A percentile compares a stretch with the other conserved stretches of the same genome.
phyloP scores from a whole-genome alignment of 208 protist genomes.

The Hexamita inflata region DNA sequence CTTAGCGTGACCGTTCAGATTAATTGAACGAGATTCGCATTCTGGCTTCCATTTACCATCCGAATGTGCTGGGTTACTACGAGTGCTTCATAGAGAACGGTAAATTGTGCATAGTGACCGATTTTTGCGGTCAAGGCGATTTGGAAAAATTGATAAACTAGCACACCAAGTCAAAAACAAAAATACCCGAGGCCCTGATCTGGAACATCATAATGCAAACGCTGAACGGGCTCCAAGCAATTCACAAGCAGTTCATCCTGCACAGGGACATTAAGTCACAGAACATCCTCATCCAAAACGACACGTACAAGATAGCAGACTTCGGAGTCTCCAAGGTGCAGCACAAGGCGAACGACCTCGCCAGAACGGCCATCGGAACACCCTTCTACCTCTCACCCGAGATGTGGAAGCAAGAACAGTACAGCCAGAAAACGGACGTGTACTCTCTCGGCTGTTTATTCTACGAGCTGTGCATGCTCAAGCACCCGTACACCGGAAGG shows the following conservation, averaged over 20 bases:
- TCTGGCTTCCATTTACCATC: conserved; percentile 48
- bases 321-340: conserved; percentile 52
- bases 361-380: conserved; percentile 50
- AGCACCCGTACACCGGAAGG: conserved; percentile 39
- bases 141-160: conserved; percentile 31
- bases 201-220: conserved; percentile 50
- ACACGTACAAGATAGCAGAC: conserved; percentile 48
- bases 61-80: conserved; percentile 48
- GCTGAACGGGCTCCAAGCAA: conserved; percentile 11
- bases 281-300: conserved; percentile 46
- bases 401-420: conserved; percentile 45
- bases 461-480: conserved; percentile 48
- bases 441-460: conserved; percentile 51
- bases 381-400: conserved; percentile 57
- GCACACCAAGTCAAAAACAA: background rate
- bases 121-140: conserved; percentile 48
- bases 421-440: conserved; percentile 49
- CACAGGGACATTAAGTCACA: conserved; percentile 49
- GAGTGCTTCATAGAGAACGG: conserved; percentile 52
- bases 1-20: conserved; percentile 45
- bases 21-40: conserved; percentile 55
- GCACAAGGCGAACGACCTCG: conserved; percentile 32
- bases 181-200: conserved; percentile 38
- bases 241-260: conserved; percentile 44
- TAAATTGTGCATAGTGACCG: conserved; percentile 53